Base-by-base conservation (phyloP, 2,329 filamentous ascomycete genomes). In the Mariannaea sp. region DNA sequence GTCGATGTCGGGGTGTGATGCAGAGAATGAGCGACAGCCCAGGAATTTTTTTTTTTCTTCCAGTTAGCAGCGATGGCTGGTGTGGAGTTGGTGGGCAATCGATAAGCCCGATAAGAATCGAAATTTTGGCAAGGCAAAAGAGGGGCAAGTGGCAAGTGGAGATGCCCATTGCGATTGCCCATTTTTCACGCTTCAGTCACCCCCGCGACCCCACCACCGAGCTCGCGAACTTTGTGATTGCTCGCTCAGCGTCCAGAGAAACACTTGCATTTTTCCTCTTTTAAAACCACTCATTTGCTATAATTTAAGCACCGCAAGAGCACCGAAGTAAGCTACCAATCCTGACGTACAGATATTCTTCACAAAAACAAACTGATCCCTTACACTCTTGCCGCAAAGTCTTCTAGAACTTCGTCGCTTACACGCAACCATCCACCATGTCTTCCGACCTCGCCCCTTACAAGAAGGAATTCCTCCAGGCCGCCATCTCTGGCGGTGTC, bases 401-500 rank as follows among this genome's bases (percentile, higher is more conserved):
- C n/a, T n/a, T n/a, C n/a, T n/a, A n/a, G n/a, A n/a, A n/a, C n/a
- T n/a, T 33, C 43, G 49, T 27, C 43, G 33, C 16, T 38, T 39
- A 39, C 36, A 39, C 36, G 36, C 19, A 22, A 6, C 36, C 36
- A 13, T n/a, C 33, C 58, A 70, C 56, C 48, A 80, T 79, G 76
- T 62, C 75, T 52, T 55, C 70, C 49, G 66, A 73, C 46, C 79
- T 88, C 24, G 73, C 82, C 30, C 72, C 80, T 45, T 89, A 88
- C 79, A 94, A 94, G 75, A 76, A 83, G 61, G 79, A 82, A 55
- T 91, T 95, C 72, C 81, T 94, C 64, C 74, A 83, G 68, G 82
- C 88, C 53, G 83, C 87, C 68, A 80, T 92, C 61, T 73, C 77
- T 17, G 85, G 86, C 65, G 81, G 82, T 58, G 86, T 90, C 65